Conservation (phyloP, 805 yeast genomes). For the Metschnikowia rubicola region DNA sequence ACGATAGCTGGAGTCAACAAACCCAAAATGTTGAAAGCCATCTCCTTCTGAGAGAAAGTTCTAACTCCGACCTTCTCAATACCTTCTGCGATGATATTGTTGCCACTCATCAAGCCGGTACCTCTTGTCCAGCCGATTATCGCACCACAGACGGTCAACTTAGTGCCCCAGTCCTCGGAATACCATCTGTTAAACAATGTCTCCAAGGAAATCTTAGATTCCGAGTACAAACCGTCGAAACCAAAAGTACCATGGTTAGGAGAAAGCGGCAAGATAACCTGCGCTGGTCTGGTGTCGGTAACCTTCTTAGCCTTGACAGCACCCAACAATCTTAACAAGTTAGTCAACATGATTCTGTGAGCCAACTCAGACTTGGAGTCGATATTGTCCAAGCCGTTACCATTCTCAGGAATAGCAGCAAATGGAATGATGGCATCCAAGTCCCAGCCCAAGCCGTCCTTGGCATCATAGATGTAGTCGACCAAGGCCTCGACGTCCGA, state of each 20-base stretch:
- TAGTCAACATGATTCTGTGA: slow-evolving; percentile 97
- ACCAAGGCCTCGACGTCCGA: slow-evolving; percentile 87
- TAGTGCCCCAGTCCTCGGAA: slow-evolving; percentile 94
- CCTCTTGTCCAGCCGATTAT: slow-evolving; percentile 99
- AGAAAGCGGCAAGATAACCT: slow-evolving; percentile 91
- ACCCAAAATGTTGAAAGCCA: slow-evolving; percentile 98
- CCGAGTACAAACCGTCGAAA: slow-evolving; percentile 96
- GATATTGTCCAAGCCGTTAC: slow-evolving; percentile 88
- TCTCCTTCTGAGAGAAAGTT: slow-evolving; percentile 97
- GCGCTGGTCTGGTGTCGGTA: slow-evolving; percentile 95
- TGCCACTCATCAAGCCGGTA: slow-evolving; percentile 97
- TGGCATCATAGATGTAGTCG: slow-evolving; percentile 79
- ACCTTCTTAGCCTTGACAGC: slow-evolving; percentile 80
- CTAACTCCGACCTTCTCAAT: slow-evolving; percentile 94
- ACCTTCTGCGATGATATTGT: slow-evolving; percentile 96
- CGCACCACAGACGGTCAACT: slow-evolving; percentile 96
- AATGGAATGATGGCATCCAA: slow-evolving; percentile 94
- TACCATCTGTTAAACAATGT: slow-evolving; percentile 98
- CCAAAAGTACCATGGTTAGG: slow-evolving; percentile 99
- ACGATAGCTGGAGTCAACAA: slow-evolving; percentile 83
- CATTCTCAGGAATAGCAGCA: slow-evolving; percentile 99
- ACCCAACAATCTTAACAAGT: slow-evolving; percentile 89
- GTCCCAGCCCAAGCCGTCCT: slow-evolving; percentile 97
- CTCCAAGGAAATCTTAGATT: slow-evolving; percentile 92
- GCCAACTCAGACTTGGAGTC: slow-evolving; percentile 97